phyloP scores from a whole-genome alignment of 2,329 filamentous ascomycete genomes.

The Botrytis porri region DNA sequence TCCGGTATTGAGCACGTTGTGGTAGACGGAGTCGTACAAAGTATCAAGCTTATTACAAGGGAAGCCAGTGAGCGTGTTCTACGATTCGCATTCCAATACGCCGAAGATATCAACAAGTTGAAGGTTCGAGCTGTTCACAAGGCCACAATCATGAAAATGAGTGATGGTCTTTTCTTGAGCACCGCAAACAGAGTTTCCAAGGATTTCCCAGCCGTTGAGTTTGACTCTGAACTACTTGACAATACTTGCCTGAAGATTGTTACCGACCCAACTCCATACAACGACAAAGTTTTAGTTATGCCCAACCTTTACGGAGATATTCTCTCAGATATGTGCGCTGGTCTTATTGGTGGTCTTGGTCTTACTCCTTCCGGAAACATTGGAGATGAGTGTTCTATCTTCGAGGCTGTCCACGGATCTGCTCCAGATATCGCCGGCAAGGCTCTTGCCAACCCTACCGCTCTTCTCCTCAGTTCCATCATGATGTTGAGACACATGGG shows the following conservation, averaged over 20 bases:
- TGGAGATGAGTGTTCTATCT: slow-evolving; percentile 98
- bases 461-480: slow-evolving; percentile 89
- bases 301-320: slow-evolving; percentile 99
- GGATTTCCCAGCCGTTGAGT: slow-evolving; percentile 94
- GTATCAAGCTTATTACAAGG: slow-evolving; percentile 98
- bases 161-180: slow-evolving; percentile 94
- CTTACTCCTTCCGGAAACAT: slow-evolving; percentile 98
- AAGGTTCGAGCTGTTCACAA: slow-evolving; percentile 99
- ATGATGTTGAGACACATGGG: slow-evolving; percentile 99
- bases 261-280: slow-evolving; percentile 92
- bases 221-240: slow-evolving; percentile 96
- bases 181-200: slow-evolving; percentile 82
- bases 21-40: slow-evolving; percentile 96
- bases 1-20: slow-evolving; percentile 98
- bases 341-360: slow-evolving; percentile 95
- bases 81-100: slow-evolving; percentile 97
- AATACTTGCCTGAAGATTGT: slow-evolving; percentile 99
- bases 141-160: slow-evolving; percentile 99
- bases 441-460: slow-evolving; percentile 94
- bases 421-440: slow-evolving; percentile 96
- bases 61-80: slow-evolving; percentile 94
- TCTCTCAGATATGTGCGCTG: slow-evolving; percentile 98
- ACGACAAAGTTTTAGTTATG: slow-evolving; percentile 98
- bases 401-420: slow-evolving; percentile 97
- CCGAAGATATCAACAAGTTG: slow-evolving; percentile 84